Evolutionary conservation across 306 rosid genomes (phyloP).

Genomic region (Acacia confusa): DNA sequence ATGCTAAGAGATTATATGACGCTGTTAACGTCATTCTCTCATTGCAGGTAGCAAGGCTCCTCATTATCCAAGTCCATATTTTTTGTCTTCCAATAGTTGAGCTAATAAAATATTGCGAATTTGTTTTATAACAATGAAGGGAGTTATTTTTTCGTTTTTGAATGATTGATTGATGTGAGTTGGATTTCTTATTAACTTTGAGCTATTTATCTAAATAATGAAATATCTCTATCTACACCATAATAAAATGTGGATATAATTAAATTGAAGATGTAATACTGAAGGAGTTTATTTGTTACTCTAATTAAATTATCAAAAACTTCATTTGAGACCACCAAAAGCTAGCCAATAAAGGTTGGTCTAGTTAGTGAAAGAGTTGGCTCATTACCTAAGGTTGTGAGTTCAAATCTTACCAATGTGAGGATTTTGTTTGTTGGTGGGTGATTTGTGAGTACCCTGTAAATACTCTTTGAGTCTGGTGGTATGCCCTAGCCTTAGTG

Average conservation of each 20-base stretch:
- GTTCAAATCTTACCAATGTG: no score
- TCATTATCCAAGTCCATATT: conserved; percentile 18
- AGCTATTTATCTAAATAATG: conserved; percentile 8
- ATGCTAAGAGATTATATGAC: conserved; percentile 50
- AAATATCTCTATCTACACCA: background rate
- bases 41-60: conserved; percentile 63
- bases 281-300: background rate
- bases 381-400: no score
- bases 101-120: conserved; percentile 7
- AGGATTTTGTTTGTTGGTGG: no score
- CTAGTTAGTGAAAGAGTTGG: no score
- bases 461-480: no score
- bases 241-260: background rate
- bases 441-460: no score
- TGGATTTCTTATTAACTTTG: background rate
- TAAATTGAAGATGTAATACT: background rate
- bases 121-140: background rate
- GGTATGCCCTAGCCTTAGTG: no score
- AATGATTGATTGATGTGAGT: background rate
- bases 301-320: background rate
- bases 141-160: conserved; percentile 11
- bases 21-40: conserved; percentile 85
- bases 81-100: background rate
- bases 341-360: no score
- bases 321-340: background rate